Evolutionary conservation across 139 green algal genomes (phyloP), one percentile per base, ranked within the genome.

Genomic region (Raphidocelis subcapitata): DNA sequence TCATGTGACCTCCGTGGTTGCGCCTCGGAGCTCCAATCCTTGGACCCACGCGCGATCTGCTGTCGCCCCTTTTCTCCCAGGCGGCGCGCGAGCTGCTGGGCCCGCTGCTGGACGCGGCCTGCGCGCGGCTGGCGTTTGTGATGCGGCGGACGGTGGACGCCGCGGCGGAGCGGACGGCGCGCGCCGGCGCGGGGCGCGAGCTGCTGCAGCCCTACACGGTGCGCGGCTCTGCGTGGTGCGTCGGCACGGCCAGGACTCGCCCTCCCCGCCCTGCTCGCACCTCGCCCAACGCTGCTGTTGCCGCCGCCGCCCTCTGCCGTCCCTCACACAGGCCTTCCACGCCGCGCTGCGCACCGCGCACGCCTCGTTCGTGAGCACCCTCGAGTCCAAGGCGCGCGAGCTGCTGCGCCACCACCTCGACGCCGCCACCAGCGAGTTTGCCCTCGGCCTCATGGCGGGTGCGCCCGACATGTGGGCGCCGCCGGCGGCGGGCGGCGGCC

Each of bases 51-150:
- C n/a, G n/a, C n/a, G n/a, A n/a, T n/a, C n/a, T n/a, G n/a, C n/a
- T n/a, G n/a, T n/a, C n/a, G n/a, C n/a, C n/a, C n/a, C n/a, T n/a
- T n/a, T n/a, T n/a, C n/a, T n/a, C n/a, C n/a, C 41, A 49, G 41
- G 84, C 84, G 15, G 93, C 92, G 0, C 65, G 83, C 1, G 82
- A 92, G 65, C 75, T 84, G 67, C 82, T 97, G 26, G 82, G 73
- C 2, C 93, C 93, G 0, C 79, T 97, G 79, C 85, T 98, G 61
- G 91, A 94, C 49, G 78, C 90, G 12, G 87, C 88, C 1, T 94
- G 87, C 71, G 73, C 79, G 18, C 87, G 93, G 31, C 82, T 98
- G 21, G 80, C 82, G 2, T 84, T 79, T 51, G 84, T 96, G 64
- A 71, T 97, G 52, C 78, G 84, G 20, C 77, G 82, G 0, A 73